phyloP scores from a whole-genome alignment of 805 yeast species.

The Saccharomycopsis schoenii region DNA sequence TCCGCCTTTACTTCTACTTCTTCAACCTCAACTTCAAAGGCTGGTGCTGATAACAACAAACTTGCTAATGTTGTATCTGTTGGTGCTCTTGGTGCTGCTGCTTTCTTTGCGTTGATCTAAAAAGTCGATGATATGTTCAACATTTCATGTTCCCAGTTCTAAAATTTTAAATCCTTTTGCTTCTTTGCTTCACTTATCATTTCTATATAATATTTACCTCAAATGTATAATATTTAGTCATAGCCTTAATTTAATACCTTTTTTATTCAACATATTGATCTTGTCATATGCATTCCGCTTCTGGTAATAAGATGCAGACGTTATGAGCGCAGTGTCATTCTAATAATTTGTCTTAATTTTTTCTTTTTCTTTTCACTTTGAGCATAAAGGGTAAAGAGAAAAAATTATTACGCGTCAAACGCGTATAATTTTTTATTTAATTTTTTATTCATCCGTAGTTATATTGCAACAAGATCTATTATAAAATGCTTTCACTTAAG shows the following conservation, averaged over 20 bases:
- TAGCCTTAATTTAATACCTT: too few relatives aligned
- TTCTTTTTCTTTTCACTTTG: background rate
- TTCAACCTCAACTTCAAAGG: conserved; percentile 28
- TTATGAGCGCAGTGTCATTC: too few relatives aligned
- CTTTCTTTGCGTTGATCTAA: conserved; percentile 18
- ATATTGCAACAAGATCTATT: too few relatives aligned
- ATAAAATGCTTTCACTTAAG: too few relatives aligned
- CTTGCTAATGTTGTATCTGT: conserved; percentile 34
- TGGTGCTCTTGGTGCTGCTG: conserved; percentile 32
- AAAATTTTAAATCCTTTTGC: too few relatives aligned
- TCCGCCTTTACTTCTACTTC: conserved; percentile 22
- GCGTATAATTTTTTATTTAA: background rate
- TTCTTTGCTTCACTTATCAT: background rate
- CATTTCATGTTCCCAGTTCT: background rate
- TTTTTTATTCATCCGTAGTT: too few relatives aligned
- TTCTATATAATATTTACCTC: too few relatives aligned
- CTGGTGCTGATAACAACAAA: conserved; percentile 32
- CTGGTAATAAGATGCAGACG: too few relatives aligned
- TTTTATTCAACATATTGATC: too few relatives aligned
- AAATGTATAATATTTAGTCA: too few relatives aligned
- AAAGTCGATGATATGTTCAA: too few relatives aligned
- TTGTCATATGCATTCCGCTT: too few relatives aligned
- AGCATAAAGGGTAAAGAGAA: background rate
- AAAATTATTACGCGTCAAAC: background rate
- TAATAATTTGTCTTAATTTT: background rate